phyloP scores from a whole-genome alignment of 1,139 yeast species.

The Torulaspora pretoriensis region DNA sequence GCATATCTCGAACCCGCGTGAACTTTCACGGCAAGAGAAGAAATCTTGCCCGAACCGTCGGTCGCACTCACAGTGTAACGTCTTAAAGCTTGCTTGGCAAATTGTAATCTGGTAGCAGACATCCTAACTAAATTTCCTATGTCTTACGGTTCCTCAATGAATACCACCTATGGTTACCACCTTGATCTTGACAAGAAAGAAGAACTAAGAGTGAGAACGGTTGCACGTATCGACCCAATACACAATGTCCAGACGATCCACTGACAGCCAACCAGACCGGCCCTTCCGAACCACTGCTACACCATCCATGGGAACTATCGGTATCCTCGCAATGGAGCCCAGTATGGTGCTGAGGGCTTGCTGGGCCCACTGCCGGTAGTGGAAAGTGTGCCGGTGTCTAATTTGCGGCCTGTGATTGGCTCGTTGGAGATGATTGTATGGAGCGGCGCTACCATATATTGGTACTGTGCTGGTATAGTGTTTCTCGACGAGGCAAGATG shows the following conservation, averaged over 20 bases:
- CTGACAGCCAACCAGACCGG: neutral
- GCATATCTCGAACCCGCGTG: conserved; percentile 84
- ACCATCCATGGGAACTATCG: conserved; percentile 8
- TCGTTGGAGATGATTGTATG: neutral
- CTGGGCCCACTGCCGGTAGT: neutral
- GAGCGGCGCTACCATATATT: conserved; percentile 4
- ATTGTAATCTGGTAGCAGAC: conserved; percentile 21
- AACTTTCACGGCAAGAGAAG: conserved; percentile 73
- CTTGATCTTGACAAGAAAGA: neutral
- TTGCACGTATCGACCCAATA: neutral
- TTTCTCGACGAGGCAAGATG: too few relatives aligned
- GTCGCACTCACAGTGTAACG: conserved; percentile 42
- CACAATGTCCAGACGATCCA: too few relatives aligned
- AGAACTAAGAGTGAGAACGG: neutral
- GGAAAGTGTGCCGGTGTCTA: neutral
- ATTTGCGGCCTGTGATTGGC: conserved; percentile 2
- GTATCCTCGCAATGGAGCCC: conserved; percentile 1
- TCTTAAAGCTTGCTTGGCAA: conserved; percentile 31
- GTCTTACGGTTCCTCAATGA: neutral
- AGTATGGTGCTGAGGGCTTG: neutral
- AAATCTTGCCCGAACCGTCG: conserved; percentile 51
- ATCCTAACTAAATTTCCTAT: neutral
- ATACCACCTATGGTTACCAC: neutral
- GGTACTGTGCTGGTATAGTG: too few relatives aligned
- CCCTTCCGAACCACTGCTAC: neutral